phyloP scores from a whole-genome alignment of 176 grass and related monocot species.

The Leersia perrieri region DNA sequence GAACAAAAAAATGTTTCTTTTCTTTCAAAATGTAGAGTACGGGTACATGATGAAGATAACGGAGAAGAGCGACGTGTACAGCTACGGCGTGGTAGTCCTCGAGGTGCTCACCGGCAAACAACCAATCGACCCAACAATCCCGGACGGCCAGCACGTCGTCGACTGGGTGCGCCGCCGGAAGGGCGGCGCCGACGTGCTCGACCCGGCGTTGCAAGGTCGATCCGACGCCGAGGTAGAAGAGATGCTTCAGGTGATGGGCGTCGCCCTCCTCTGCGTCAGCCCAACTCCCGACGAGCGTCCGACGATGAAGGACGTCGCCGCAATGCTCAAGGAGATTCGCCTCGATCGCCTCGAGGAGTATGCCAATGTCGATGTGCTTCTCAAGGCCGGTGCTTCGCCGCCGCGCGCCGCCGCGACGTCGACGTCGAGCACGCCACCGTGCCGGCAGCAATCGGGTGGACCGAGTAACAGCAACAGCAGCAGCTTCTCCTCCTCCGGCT shows the following conservation, averaged over 20 bases:
- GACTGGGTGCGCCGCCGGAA: conserved; percentile 82
- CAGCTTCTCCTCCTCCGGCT: conserved; percentile 55
- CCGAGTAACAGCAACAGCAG: conserved; percentile 1
- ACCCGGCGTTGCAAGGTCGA: conserved; percentile 53
- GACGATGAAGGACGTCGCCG: conserved; percentile 85
- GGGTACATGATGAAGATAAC: conserved; percentile 99
- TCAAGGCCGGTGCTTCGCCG: conserved; percentile 50
- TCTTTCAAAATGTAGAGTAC: conserved; percentile 53
- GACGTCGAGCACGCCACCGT: conserved; percentile 42
- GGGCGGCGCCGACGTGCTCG: conserved; percentile 52
- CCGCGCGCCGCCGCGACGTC: conserved; percentile 15
- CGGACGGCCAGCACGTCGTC: conserved; percentile 70
- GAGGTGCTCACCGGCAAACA: conserved; percentile 93
- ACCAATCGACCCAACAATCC: conserved; percentile 90
- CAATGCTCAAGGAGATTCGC: conserved; percentile 86
- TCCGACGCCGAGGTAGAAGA: conserved; percentile 64
- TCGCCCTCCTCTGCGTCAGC: conserved; percentile 83
- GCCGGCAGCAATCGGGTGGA: not conserved
- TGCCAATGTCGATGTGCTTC: conserved; percentile 57
- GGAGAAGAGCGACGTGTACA: conserved; percentile 95
- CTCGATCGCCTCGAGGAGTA: conserved; percentile 79
- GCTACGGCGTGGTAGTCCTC: conserved; percentile 94
- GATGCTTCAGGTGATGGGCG: conserved; percentile 86
- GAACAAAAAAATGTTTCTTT: no score
- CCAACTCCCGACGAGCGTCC: conserved; percentile 70